These are phyloP conservation scores for Erodium chrysanthum DNA, from an alignment of 441 rosid species.

Conservation along the genomic window DNA sequence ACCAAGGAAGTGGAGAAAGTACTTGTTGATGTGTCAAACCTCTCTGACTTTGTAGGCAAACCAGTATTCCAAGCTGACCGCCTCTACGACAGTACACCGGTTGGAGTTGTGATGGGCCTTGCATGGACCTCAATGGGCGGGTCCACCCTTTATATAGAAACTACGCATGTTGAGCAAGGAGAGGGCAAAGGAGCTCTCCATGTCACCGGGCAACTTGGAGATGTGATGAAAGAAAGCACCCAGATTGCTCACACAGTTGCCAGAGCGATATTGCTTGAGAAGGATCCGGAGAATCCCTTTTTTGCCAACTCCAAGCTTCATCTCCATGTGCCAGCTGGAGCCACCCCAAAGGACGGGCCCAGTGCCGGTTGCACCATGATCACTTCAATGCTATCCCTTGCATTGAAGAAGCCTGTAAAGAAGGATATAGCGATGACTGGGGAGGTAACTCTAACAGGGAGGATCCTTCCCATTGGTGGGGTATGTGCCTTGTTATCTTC, in stretches of 20 bases:
- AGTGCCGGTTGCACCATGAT: constrained; percentile 97
- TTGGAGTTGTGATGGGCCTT: constrained; percentile 93
- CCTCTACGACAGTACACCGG: constrained; percentile 66
- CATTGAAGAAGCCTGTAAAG: constrained; percentile 57
- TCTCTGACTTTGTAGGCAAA: constrained; percentile 79
- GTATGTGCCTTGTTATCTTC: constrained; percentile 32
- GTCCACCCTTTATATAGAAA: constrained; percentile 78
- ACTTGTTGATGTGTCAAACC: constrained; percentile 50
- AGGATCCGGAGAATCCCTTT: constrained; percentile 51
- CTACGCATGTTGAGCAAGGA: constrained; percentile 59
- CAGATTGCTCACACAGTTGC: constrained; percentile 82
- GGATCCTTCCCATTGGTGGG: constrained; percentile 87
- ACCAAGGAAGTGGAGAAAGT: constrained; percentile 42
- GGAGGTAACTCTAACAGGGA: constrained; percentile 77
- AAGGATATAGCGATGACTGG: constrained; percentile 95
- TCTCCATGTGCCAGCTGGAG: constrained; percentile 91
- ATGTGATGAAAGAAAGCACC: constrained; percentile 95
- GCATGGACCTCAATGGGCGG: constrained; percentile 99
- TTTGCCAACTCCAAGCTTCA: constrained; percentile 74
- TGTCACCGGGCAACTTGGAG: constrained; percentile 80
- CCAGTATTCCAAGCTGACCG: constrained; percentile 85
- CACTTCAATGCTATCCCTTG: constrained; percentile 77
- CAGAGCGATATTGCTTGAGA: constrained; percentile 50
- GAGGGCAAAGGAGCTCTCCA: constrained; percentile 74
- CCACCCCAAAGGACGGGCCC: constrained; percentile 87